Evolutionary conservation across 305 asterid species (phyloP).

Genomic region (Plantago rigida): DNA sequence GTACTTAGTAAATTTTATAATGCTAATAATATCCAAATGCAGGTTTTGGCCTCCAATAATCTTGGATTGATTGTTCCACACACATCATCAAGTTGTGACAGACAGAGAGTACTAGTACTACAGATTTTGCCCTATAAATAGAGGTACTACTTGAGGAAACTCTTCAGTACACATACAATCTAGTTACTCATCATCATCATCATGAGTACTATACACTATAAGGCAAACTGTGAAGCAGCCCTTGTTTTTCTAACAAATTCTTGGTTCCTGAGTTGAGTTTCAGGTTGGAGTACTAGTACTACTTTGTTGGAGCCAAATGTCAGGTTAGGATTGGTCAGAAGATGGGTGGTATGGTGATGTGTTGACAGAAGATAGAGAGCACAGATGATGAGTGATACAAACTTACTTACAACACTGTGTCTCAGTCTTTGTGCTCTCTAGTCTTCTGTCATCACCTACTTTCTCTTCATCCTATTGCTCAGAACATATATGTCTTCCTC

Average conservation of each 20-base stretch:
- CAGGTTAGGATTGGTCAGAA: not conserved
- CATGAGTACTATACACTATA: not conserved
- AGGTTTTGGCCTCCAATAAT: conserved; percentile 14
- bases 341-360: conserved; percentile 34
- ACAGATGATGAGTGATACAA: conserved; percentile 40
- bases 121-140: conserved; percentile 31
- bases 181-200: no score
- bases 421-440: conserved; percentile 50
- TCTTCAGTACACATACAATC: not conserved
- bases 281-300: no score
- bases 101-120: no score
- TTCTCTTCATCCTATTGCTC: not conserved
- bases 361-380: conserved; percentile 65
- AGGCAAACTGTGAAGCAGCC: no score
- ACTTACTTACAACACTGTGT: conserved; percentile 17
- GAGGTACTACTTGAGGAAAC: conserved; percentile 22
- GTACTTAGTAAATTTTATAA: conserved; percentile 23
- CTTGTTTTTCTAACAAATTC: not conserved
- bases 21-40: conserved; percentile 19
- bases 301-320: not conserved
- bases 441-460: conserved; percentile 43
- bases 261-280: not conserved
- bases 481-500: not conserved
- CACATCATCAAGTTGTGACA: not conserved
- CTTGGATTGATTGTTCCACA: conserved; percentile 5